phyloP scores from a whole-genome alignment of 1,139 yeast genomes.

The Blastobotrys illinoisensis region DNA sequence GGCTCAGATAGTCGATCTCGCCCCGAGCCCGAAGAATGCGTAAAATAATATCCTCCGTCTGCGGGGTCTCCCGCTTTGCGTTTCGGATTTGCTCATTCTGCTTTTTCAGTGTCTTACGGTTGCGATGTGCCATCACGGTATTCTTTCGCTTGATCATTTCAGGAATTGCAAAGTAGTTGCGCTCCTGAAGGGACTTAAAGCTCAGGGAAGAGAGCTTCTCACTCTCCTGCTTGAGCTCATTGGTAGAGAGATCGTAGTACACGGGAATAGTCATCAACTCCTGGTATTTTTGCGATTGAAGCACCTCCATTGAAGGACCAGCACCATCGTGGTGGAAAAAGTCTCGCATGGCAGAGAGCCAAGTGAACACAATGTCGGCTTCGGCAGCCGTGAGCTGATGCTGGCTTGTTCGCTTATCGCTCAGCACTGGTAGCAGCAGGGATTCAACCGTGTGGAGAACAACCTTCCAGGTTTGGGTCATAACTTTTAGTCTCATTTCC shows the following conservation, averaged over 20 bases:
- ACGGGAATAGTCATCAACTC: conserved; percentile 59
- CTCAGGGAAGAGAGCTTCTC: conserved; percentile 41
- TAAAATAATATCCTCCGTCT: conserved; percentile 63
- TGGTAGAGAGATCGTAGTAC: conserved; percentile 54
- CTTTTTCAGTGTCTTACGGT: conserved; percentile 51
- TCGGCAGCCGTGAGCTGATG: conserved; percentile 55
- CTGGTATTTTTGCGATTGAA: conserved; percentile 63
- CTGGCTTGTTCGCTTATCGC: conserved; percentile 47
- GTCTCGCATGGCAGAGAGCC: conserved; percentile 63
- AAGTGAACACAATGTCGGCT: conserved; percentile 62
- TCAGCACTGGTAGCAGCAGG: conserved; percentile 63
- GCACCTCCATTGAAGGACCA: conserved; percentile 66
- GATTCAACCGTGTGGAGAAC: conserved; percentile 61
- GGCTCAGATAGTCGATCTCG: conserved; percentile 44
- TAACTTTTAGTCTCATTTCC: conserved; percentile 56
- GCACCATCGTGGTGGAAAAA: conserved; percentile 80
- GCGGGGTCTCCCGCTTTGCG: conserved; percentile 50
- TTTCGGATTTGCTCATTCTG: conserved; percentile 48
- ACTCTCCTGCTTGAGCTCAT: conserved; percentile 52
- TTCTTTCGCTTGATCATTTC: conserved; percentile 58
- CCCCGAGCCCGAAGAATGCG: conserved; percentile 48
- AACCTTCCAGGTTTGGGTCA: conserved; percentile 72
- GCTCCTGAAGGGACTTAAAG: conserved; percentile 25
- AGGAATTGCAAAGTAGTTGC: conserved; percentile 37
- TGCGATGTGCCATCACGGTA: conserved; percentile 70